These are phyloP conservation scores for Leccinum variicolor DNA, from an alignment of 768 basidiomycete species.

Conservation along the genomic window DNA sequence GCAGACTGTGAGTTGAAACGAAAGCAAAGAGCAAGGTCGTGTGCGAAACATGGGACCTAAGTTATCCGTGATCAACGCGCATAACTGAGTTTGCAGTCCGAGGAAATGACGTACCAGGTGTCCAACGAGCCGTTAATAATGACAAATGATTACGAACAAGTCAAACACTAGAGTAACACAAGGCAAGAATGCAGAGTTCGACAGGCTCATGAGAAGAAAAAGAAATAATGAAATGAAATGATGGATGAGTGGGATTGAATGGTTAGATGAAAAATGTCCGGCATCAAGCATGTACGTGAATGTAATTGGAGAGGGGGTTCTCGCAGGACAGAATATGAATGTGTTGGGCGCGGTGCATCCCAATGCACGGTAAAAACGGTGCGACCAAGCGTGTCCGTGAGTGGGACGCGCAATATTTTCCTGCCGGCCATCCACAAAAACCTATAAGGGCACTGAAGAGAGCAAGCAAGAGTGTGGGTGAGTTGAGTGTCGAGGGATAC, in stretches of 20 bases:
- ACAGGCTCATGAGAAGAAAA: background rate
- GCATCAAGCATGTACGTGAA: constrained; percentile 6
- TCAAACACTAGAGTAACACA: background rate
- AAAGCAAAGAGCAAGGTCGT: background rate
- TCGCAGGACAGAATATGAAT: background rate
- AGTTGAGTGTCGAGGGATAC: background rate
- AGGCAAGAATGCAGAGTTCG: background rate
- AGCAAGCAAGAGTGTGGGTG: background rate
- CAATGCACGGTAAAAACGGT: background rate
- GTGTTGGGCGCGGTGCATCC: background rate
- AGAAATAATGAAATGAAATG: background rate
- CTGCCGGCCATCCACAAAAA: background rate
- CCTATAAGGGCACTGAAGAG: background rate
- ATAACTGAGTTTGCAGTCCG: background rate
- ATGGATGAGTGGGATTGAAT: background rate
- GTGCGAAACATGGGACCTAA: background rate
- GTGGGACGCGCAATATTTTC: background rate
- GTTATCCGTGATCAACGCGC: constrained; percentile 1
- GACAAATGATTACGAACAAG: background rate
- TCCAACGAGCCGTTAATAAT: background rate
- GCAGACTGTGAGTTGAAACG: background rate
- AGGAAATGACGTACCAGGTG: constrained; percentile 7
- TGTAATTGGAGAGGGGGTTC: background rate
- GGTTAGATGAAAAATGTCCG: background rate
- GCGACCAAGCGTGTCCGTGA: background rate